phyloP scores from a whole-genome alignment of 139 green algal species.

The Chlorella sp. region DNA sequence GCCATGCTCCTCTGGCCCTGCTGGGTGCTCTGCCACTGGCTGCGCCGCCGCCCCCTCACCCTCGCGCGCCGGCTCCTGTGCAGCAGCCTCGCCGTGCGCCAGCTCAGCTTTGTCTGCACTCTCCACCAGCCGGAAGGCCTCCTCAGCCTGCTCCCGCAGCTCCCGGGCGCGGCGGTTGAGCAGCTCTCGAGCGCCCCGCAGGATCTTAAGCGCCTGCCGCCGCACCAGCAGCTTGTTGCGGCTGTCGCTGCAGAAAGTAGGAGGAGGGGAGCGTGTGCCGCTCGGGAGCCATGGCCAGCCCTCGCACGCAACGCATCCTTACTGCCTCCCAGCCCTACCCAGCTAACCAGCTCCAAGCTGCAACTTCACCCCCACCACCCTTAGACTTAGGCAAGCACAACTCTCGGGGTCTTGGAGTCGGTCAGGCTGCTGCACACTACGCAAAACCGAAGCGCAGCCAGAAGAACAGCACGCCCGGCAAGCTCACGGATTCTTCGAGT shows the following conservation, averaged over 20 bases:
- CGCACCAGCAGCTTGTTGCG: constrained; percentile 20
- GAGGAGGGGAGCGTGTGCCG: background rate
- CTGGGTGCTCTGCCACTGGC: background rate
- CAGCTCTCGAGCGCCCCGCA: constrained; percentile 54
- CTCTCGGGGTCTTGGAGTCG: no score
- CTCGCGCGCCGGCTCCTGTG: background rate
- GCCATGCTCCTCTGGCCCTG: background rate
- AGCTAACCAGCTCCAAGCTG: no score
- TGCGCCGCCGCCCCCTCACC: background rate
- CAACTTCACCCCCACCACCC: no score
- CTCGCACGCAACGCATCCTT: no score
- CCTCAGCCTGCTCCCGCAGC: constrained; percentile 38
- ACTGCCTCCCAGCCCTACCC: no score
- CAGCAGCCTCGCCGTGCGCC: background rate
- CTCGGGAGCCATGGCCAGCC: no score
- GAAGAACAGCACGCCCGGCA: no score
- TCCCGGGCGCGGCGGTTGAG: constrained; percentile 47
- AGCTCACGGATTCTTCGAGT: background rate
- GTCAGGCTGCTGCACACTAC: no score
- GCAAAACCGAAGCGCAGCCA: no score
- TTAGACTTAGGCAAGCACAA: no score
- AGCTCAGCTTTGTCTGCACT: constrained; percentile 32
- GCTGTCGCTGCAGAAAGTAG: background rate
- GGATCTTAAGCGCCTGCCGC: constrained; percentile 55
- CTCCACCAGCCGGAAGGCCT: constrained; percentile 42